Percentiles rank a stretch among this genome's conserved stretches.
These are phyloP conservation scores for Plasmodium sp. DNA, from an alignment of 169 alveolate genomes.

Conservation along the genomic window DNA sequence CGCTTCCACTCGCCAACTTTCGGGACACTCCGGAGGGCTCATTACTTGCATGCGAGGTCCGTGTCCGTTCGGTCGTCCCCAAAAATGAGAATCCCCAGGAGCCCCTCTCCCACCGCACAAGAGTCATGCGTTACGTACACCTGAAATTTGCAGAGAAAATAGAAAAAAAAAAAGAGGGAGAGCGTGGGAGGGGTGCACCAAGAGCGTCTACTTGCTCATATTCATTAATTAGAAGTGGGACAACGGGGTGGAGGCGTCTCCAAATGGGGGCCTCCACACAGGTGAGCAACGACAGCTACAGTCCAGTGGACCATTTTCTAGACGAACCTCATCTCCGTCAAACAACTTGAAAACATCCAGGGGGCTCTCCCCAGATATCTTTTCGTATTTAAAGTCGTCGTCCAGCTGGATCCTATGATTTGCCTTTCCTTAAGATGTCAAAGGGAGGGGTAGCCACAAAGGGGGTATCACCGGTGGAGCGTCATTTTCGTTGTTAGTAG, in stretches of 20 bases:
- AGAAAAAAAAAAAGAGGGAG: neutral
- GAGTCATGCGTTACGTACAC: constrained; percentile 41
- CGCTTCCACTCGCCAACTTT: neutral
- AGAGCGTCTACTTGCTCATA: neutral
- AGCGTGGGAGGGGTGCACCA: neutral
- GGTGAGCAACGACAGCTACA: neutral
- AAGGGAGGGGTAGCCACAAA: neutral
- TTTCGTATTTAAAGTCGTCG: constrained; percentile 12
- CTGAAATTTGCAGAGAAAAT: neutral
- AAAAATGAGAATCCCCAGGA: constrained; percentile 43
- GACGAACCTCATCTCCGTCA: constrained; percentile 33
- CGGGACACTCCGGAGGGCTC: neutral
- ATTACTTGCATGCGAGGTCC: constrained; percentile 40
- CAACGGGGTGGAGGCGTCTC: neutral
- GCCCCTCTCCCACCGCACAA: constrained; percentile 3
- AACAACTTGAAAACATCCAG: constrained; percentile 32
- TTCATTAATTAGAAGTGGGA: neutral
- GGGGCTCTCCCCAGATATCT: constrained; percentile 24
- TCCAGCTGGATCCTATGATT: neutral
- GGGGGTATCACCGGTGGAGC: neutral
- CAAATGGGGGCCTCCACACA: neutral
- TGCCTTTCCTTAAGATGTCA: constrained; percentile 2
- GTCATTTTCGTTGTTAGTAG: neutral
- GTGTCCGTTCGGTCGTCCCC: constrained; percentile 60
- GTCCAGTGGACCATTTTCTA: neutral